Evolutionary conservation across 2,329 filamentous ascomycete genomes (phyloP), one percentile per base, ranked within the genome.

Genomic region (Lasiodiplodia theobromae): DNA sequence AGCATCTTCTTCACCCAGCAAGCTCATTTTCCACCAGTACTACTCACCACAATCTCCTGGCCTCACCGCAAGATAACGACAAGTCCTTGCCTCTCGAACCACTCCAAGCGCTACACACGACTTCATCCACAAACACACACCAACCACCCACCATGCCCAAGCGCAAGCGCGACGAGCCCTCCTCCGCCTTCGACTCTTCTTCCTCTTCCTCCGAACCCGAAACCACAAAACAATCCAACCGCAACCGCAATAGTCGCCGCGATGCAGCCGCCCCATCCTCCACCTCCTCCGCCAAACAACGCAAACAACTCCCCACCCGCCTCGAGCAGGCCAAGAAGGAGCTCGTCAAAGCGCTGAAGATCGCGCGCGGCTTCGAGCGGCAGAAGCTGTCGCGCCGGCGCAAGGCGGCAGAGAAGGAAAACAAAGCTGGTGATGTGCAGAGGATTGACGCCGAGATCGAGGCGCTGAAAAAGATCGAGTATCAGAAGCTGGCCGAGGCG

Each of bases 281-380:
- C 31, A 5, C 34, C 21, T 25, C 66, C 2, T n/a, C 34, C 1
- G 63, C 63, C 31, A 56, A 47, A 25, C 66, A 68, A 8, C 54
- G 54, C 56, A 40, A 57, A 11, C 47, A 62, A 8, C 66, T 68
- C 2, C 44, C 56, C 72, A 82, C 82, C 66, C 83, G 84, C 71
- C 81, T 89, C 69, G 79, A 84, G 38, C 81, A 84, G 57, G 84
- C 85, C 73, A 84, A 86, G 71, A 88, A 87, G 75, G 84, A 89
- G 44, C 82, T 95, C 10, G 85, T 86, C 70, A 86, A 88, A 69
- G 90, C 90, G 0, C 84, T 95, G 70, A 93, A 93, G 78, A 83
- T 85, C 12, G 90, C 89, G 68, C 93, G 92, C 76, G 89, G 90
- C 57, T 91, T 93, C 75, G 92, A 95, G 82, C 86, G 92, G 56